phyloP scores from a whole-genome alignment of 805 yeast genomes.

The Suhomyces faveliae region DNA sequence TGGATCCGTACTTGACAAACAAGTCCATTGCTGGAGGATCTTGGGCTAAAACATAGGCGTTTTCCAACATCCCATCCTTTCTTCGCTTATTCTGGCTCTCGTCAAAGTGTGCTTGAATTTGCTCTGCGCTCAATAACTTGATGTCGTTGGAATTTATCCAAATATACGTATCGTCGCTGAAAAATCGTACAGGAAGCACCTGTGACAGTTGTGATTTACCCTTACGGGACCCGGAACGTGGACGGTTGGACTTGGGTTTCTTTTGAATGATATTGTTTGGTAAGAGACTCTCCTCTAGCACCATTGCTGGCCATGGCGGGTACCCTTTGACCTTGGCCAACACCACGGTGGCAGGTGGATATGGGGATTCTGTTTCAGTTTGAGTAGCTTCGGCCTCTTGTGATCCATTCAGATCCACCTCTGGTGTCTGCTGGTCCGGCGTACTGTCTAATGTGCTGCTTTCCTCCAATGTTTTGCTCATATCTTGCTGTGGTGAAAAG shows the following conservation, averaged over 20 bases:
- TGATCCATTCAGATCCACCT: neutral
- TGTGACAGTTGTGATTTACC: conserved; percentile 10
- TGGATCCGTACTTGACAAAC: conserved; percentile 41
- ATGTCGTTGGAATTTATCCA: conserved; percentile 61
- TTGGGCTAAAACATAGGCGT: conserved; percentile 55
- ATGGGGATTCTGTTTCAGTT: neutral
- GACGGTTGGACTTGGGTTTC: conserved; percentile 42
- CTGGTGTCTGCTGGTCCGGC: neutral
- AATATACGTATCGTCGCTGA: conserved; percentile 68
- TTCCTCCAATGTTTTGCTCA: neutral
- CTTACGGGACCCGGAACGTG: conserved; percentile 16
- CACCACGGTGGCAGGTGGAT: conserved; percentile 23
- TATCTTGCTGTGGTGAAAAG: neutral
- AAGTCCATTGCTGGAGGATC: conserved; percentile 43
- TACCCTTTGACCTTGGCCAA: conserved; percentile 83
- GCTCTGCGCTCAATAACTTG: conserved; percentile 41
- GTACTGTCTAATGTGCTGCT: neutral
- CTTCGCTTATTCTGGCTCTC: conserved; percentile 27
- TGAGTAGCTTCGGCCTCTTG: neutral
- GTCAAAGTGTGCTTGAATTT: conserved; percentile 39
- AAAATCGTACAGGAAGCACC: conserved; percentile 59
- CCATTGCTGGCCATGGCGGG: conserved; percentile 91
- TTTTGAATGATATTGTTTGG: conserved; percentile 54
- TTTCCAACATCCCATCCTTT: conserved; percentile 44
- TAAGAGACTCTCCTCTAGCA: conserved; percentile 56